Conservation (phyloP, 768 basidiomycete species). For the Rhizopogon salebrosus region DNA sequence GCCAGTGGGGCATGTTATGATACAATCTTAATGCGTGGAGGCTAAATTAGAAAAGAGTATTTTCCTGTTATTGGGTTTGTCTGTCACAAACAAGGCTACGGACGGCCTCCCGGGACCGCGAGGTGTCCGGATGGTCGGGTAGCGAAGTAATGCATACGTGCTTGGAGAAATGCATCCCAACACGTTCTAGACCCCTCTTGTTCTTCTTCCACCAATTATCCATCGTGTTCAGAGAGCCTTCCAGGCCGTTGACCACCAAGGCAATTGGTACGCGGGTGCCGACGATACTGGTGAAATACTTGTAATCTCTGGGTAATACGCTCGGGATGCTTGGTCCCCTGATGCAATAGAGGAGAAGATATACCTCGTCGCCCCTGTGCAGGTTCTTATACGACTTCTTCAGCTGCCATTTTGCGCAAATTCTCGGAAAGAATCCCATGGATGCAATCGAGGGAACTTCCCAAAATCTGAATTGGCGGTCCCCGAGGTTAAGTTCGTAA, state of each 20-base stretch:
- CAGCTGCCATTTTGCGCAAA: neutral
- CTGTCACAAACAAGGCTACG: neutral
- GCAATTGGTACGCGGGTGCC: constrained; percentile 23
- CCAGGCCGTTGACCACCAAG: constrained; percentile 26
- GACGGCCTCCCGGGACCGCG: neutral
- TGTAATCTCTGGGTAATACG: neutral
- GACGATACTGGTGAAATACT: neutral
- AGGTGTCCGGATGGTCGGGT: neutral
- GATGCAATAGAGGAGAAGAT: neutral
- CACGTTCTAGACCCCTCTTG: constrained; percentile 23
- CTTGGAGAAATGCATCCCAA: constrained; percentile 32
- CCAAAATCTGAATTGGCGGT: too few species aligned
- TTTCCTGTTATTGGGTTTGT: too few species aligned
- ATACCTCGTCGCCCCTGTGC: neutral
- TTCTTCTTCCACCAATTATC: constrained; percentile 36
- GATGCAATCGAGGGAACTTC: too few species aligned
- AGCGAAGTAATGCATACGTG: constrained; percentile 37
- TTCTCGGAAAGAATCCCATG: neutral
- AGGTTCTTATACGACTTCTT: neutral
- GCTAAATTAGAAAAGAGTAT: too few species aligned
- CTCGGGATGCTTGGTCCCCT: neutral
- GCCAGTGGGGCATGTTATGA: too few species aligned
- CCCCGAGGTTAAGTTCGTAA: too few species aligned
- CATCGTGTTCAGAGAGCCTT: constrained; percentile 27
- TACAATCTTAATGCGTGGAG: too few species aligned